Evolutionary conservation across 148 eudicot genomes (phyloP).

Genomic region (Nyssa sinensis): DNA sequence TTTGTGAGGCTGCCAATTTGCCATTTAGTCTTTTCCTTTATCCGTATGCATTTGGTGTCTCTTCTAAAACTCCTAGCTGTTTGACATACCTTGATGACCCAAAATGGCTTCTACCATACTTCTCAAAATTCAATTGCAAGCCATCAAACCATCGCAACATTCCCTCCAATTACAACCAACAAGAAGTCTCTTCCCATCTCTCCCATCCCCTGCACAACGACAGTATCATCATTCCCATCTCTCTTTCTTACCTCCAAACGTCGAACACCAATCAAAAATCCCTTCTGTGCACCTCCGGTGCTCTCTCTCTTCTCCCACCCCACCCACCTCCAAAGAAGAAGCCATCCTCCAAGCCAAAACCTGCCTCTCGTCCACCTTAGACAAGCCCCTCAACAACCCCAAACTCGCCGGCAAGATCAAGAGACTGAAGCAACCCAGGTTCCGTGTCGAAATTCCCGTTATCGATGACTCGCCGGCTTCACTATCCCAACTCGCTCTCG

Average conservation of each 20-base stretch:
- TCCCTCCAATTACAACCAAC: conserved; percentile 18
- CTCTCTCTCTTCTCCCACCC: conserved; percentile 51
- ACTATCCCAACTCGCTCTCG: conserved; percentile 54
- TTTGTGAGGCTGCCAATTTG: neutral
- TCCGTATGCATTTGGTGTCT: neutral
- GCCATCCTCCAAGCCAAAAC: conserved; percentile 82
- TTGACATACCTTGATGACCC: neutral
- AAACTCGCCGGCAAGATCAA: conserved; percentile 63
- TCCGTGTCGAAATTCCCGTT: conserved; percentile 75
- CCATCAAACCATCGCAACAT: conserved; percentile 23
- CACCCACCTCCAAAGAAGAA: conserved; percentile 74
- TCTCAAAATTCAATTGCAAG: conserved; percentile 42
- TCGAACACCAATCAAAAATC: conserved; percentile 14
- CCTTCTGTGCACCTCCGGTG: conserved; percentile 25
- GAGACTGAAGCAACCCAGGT: conserved; percentile 73
- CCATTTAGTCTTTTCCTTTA: conserved; percentile 4
- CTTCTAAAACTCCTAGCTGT: neutral
- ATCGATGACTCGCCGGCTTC: conserved; percentile 66
- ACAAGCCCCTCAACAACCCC: conserved; percentile 77
- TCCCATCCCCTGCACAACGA: neutral
- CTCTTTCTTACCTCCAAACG: conserved; percentile 13
- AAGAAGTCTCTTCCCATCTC: conserved; percentile 22
- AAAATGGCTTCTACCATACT: conserved; percentile 56
- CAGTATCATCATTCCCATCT: neutral
- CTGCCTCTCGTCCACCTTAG: conserved; percentile 61